Evolutionary conservation across 2,329 filamentous ascomycete species (phyloP).

Genomic region (Calcarisporium arbuscula): DNA sequence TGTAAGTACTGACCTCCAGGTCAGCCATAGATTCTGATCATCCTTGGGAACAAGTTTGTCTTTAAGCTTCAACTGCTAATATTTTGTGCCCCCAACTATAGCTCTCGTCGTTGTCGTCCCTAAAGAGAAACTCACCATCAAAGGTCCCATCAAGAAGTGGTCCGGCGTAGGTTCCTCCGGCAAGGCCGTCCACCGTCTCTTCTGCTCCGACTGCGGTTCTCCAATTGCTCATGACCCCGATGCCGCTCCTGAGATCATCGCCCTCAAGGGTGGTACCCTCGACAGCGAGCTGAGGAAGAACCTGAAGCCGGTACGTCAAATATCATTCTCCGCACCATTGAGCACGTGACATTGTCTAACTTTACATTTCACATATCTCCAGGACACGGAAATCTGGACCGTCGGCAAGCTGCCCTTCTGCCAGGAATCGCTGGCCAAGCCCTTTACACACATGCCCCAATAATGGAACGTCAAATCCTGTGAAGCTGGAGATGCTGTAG

Average conservation of each 20-base stretch:
- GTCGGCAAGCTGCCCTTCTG: slow-evolving; percentile 64
- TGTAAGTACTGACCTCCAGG: slow-evolving; percentile 39
- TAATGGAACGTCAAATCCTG: too few relatives aligned
- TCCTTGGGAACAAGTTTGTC: neutral
- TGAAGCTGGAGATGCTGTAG: neutral
- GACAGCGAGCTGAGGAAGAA: slow-evolving; percentile 59
- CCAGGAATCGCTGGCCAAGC: slow-evolving; percentile 56
- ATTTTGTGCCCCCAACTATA: slow-evolving; percentile 21
- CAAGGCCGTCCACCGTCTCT: slow-evolving; percentile 59
- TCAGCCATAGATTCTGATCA: neutral
- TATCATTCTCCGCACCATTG: neutral
- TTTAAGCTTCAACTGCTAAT: neutral
- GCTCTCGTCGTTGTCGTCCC: slow-evolving; percentile 60
- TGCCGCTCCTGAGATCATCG: slow-evolving; percentile 63
- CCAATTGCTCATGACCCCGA: slow-evolving; percentile 66
- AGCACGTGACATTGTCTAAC: neutral
- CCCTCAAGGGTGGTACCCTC: slow-evolving; percentile 61
- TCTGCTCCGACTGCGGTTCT: slow-evolving; percentile 63
- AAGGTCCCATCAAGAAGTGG: slow-evolving; percentile 59
- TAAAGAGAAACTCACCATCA: slow-evolving; percentile 58
- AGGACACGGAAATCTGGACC: slow-evolving; percentile 66
- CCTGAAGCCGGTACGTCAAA: slow-evolving; percentile 52
- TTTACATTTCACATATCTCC: slow-evolving; percentile 7
- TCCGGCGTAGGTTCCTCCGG: slow-evolving; percentile 54
- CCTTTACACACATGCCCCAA: slow-evolving; percentile 58